Evolutionary conservation across 1,284 basidiomycete genomes (phyloP), one percentile per base, ranked within the genome.

Genomic region (Leccinum variabile): DNA sequence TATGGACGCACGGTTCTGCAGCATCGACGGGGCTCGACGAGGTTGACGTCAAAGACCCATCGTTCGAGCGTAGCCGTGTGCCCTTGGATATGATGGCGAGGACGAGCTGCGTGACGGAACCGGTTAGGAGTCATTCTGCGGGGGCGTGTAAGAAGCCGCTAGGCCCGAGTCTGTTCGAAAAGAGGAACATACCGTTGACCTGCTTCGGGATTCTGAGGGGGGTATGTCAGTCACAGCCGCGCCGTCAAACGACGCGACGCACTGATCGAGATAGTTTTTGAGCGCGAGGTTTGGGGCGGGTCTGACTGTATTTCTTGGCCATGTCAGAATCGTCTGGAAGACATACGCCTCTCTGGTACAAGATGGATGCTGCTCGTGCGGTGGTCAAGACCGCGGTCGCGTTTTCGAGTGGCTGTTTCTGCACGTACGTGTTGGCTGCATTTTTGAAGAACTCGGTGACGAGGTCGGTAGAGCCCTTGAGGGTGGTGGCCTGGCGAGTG

Each of bases 41-140:
- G 84, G 71, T 95, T 90, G 70, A 99, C 85, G 77, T 98, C 95
- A 76, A 99, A 99, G 60, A 98, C 95, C 97, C 97, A 99, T 66
- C 97, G 84, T 77, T 99, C 97, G 57, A 98, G 84, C 1, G 92
- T 64, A 91, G 89, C 54, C 93, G 85, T 16, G 93, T 91, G 72
- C 98, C 97, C 73, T 96, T 94, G 32, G 94, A 92, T 66, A 99
- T 94, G 76, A 99, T 97, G 11, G 94, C 97, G 16, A 98, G 86
- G 1, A 99, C 97, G 1, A 99, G 84, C 65, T 98, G 91, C 1
- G 91, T 95, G 37, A 98, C 90, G 30, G 92, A 87, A 3, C 95
- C 93, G 5, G 88, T 90, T 61, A 98, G 80, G 35, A 99, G 86
- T 97, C 97, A 95, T 71, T 93, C 94, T 94, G 69, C 35, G 50